Base-by-base conservation (phyloP, 371 early-diverging fungal species). In the Gilbertella persicaria region DNA sequence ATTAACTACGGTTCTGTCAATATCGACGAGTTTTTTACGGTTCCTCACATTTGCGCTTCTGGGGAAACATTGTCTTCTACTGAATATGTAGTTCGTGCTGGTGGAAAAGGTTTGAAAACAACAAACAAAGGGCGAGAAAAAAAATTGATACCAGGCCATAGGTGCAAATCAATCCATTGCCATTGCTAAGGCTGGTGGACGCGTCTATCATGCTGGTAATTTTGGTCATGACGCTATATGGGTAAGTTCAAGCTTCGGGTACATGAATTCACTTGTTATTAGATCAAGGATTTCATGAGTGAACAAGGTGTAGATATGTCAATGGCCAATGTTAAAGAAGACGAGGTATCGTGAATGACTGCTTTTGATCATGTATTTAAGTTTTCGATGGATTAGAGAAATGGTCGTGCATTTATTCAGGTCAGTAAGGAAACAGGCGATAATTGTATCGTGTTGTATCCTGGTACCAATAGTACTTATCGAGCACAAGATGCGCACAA, bases 351-450 rank as follows among this genome's bases (percentile, higher is more conserved):
- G 10, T 13, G 13, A 9, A 9, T 12, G 4, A 33, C 6, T 9
- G 10, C 33, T 12, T 12, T 13, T 33, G 13, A 33, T 9, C 2
- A 33, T 33, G 28, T 28, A 4, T 28, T 28, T 28, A 33, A n/a
- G 17, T 12, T 13, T 16, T 26, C 5, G n/a, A n/a, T n/a, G n/a
- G n/a, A n/a, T 25, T 46, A 82, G 79, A 71, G 76, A 28, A 93
- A 92, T 2, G 97, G 97, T 5, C 78, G 90, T 10, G 97, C 95
- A 13, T 80, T 95, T 16, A 95, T 95, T 49, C 95, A 96, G 70
- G 84, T 92, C 2, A 85, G 86, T 29, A 45, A 52, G 13, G 66
- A 66, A 19, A 80, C 78, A 1, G 86, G 84, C 29, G 94, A 96
- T 45, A 96, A 96, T 62, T 77, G 90, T 23, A 96, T 96, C 47